Base-by-base conservation (phyloP, 306 rosid species). In the Purshia tridentata region DNA sequence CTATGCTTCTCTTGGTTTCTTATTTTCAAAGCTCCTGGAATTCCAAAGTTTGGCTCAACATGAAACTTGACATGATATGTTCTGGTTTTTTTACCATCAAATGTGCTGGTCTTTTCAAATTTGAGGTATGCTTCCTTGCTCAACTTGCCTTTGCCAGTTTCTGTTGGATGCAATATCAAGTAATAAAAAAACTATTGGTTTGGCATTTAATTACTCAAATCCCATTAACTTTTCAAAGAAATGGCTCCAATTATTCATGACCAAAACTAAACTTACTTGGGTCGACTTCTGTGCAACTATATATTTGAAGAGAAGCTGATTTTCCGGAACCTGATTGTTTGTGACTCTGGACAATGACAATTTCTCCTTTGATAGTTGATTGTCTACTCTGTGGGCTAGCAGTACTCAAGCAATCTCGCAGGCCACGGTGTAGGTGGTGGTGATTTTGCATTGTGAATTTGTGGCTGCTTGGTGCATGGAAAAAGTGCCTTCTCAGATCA, bases 21-120 rank as follows among this genome's bases (percentile, higher is more conserved):
- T 50, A 91, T 65, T 20, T 80, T 44, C 52, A 91, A 60, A 67
- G 97, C 97, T 62, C 84, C 82, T 67, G 97, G 97, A 70, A 59
- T 86, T 76, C 92, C 97, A 71, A 86, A 88, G 16, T 83, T 37
- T 4, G 70, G 67, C 15, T 78, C 86, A 20, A 85, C 85, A 2
- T 70, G 79, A 35, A 88, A 63, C 73, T 80, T 78, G n/a, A 85
- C 75, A 75, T 69, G 80, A 55, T 85, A 91, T 51, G 65, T 73
- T 20, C 46, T 73, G 65, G 73, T 85, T 78, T 69, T 82, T 73
- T 69, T 52, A 52, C 85, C 87, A 44, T 73, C 44, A 19, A 60
- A 62, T 72, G 61, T 72, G 47, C 60, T 61, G 65, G 76, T 78
- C 57, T 63, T 82, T 62, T 79, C 76, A 18, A 65, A 5, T 59